Base-by-base conservation (phyloP, 768 basidiomycete genomes). In the Boletus subcaerulescens region DNA sequence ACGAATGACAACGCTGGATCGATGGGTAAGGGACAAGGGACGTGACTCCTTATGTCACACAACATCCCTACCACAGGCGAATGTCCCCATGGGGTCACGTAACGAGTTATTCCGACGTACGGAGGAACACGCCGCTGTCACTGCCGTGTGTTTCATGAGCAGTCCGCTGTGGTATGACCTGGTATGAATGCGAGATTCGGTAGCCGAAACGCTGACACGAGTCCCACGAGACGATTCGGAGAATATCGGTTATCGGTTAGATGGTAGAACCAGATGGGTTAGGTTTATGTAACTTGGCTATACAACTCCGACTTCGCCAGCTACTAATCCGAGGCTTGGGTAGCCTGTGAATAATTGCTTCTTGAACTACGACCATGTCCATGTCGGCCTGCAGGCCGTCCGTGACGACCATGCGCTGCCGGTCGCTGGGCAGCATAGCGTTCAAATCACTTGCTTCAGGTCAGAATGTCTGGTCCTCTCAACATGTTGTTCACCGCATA, bases 321-420 rank as follows among this genome's bases (percentile, higher is more conserved):
- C 24, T n/a, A 48, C 45, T 43, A n/a, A n/a, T n/a, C n/a, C n/a
- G n/a, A n/a, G n/a, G n/a, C 48, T 57, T 42, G 31, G 33, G 33
- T 22, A 26, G 15, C 45, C 45, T 63, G 60, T 50, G 64, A 61
- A 63, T 17, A 59, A 36, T 53, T 31, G 48, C 55, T 48, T 49
- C 61, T 66, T 64, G 53, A 65, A 62, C 62, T 47, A 53, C 59
- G 32, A 67, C 56, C 60, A 71, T 70, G 65, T 54, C 67, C 53
- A 60, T 71, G 57, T 60, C 63, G 67, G 69, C 65, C 60, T 62
- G 64, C 41, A 62, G 63, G 67, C 55, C 69, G 67, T 59, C 65
- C 47, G 55, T 52, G 57, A 48, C 56, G 50, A 62, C 61, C 17
- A 58, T 58, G 55, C 59, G 53, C 47, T 69, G 60, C 42, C 60